A percentile compares a stretch with the other conserved stretches of the same genome.
Conservation (phyloP, 2,329 filamentous ascomycete genomes). For the Gaeumannomyces tritici region DNA sequence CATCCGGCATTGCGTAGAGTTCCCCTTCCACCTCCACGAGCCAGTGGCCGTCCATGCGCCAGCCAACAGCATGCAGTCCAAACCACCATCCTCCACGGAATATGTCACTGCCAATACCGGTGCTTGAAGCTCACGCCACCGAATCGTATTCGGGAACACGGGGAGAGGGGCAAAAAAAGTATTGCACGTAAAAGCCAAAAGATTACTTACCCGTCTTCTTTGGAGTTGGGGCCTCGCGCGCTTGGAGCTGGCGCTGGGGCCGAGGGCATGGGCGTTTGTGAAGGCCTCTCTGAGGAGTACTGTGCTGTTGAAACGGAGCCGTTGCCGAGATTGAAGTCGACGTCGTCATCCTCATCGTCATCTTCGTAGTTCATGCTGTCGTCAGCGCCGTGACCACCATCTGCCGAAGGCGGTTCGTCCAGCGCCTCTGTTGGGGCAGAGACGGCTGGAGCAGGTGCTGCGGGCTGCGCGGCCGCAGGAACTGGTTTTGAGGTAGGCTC, state of each 20-base stretch:
- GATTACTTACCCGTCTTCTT: conserved; percentile 82
- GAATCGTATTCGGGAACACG: not conserved
- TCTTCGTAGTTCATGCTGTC: conserved; percentile 17
- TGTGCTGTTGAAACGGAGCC: conserved; percentile 18
- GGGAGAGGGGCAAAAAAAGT: not conserved
- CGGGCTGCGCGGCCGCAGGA: conserved; percentile 7
- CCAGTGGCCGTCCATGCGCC: not conserved
- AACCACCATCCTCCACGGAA: not conserved
- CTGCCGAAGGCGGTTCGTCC: not conserved
- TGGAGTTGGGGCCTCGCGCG: conserved; percentile 55
- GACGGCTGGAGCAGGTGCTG: conserved; percentile 6
- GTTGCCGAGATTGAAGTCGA: conserved; percentile 43
- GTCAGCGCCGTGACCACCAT: conserved; percentile 17
- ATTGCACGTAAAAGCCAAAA: not conserved
- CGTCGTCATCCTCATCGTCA: conserved; percentile 42
- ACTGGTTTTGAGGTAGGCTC: conserved; percentile 25
- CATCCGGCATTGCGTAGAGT: not conserved
- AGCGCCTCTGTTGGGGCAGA: conserved; percentile 8
- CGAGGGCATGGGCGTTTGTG: conserved; percentile 9
- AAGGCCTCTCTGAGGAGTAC: not conserved
- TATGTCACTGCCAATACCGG: not conserved
- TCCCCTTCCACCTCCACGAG: not conserved
- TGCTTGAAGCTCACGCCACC: not conserved
- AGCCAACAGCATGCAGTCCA: not conserved
- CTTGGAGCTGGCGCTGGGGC: conserved; percentile 14